Evolutionary conservation across 306 rosid genomes (phyloP).

Genomic region (Ochetophila trinervis): DNA sequence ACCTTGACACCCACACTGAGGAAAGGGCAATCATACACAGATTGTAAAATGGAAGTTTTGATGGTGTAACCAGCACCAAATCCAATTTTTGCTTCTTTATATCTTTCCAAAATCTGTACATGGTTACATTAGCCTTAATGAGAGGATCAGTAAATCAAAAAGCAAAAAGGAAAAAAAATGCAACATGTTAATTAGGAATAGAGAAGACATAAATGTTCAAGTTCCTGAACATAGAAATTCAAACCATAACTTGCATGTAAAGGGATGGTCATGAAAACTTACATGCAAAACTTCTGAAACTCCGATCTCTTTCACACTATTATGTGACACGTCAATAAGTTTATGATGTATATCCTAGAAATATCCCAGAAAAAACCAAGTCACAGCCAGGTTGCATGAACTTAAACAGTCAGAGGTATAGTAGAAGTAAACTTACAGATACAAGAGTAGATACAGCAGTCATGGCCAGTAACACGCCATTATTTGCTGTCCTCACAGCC

Average conservation of each 20-base stretch:
- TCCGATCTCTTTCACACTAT: conserved; percentile 41
- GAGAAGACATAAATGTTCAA: conserved; percentile 12
- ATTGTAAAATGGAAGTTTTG: conserved; percentile 62
- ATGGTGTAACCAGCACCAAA: conserved; percentile 82
- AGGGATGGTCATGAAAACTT: conserved; percentile 30
- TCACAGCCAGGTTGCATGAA: conserved; percentile 12
- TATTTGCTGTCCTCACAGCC: conserved; percentile 87
- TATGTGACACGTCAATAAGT: conserved; percentile 41
- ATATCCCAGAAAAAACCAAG: conserved; percentile 28
- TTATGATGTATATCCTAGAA: conserved; percentile 63
- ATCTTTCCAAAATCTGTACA: conserved; percentile 64
- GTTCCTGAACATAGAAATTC: conserved; percentile 13
- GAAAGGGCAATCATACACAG: conserved; percentile 83
- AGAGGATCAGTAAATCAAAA: conserved; percentile 24
- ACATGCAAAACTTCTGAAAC: conserved; percentile 58
- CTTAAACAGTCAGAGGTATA: conserved; percentile 19
- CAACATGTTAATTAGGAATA: conserved; percentile 4
- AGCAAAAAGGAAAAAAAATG: conserved; percentile 8
- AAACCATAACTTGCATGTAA: conserved; percentile 1
- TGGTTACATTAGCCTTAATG: conserved; percentile 27
- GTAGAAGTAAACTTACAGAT: conserved; percentile 63
- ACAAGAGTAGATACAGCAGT: conserved; percentile 64
- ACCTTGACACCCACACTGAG: conserved; percentile 77
- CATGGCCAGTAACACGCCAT: conserved; percentile 80
- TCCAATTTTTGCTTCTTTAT: conserved; percentile 80